A percentile compares a stretch with the other conserved stretches of the same genome.
Evolutionary conservation across 2,329 filamentous ascomycete genomes (phyloP).

Genomic region (Uncinocarpus reesii): DNA sequence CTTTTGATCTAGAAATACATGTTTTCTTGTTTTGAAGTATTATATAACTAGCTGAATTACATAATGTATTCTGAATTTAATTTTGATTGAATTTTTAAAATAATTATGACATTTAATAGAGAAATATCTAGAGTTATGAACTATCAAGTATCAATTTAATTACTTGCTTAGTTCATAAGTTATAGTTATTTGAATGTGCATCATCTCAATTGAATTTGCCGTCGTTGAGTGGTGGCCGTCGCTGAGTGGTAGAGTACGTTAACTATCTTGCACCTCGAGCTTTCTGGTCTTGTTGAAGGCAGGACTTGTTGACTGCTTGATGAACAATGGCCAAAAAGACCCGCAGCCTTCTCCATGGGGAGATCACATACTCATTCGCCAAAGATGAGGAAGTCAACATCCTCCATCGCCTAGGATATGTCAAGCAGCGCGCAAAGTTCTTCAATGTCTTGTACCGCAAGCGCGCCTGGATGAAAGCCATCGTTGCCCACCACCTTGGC

Average conservation of each 20-base stretch:
- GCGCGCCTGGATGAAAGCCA: constrained; percentile 4
- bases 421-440: constrained; percentile 4
- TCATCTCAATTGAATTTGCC: too few relatives aligned
- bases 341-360: neutral
- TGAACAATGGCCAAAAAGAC: constrained; percentile 2
- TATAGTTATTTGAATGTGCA: too few relatives aligned
- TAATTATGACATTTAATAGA: too few relatives aligned
- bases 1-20: too few relatives aligned
- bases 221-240: neutral
- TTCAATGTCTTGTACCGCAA: constrained; percentile 1
- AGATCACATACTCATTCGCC: constrained; percentile 7
- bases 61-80: too few relatives aligned
- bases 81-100: too few relatives aligned
- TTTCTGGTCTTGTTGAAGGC: neutral
- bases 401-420: neutral
- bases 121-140: too few relatives aligned
- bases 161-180: too few relatives aligned
- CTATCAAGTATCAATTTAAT: too few relatives aligned
- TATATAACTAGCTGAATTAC: too few relatives aligned
- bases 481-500: constrained; percentile 13
- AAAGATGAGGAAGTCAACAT: constrained; percentile 3
- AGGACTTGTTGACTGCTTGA: neutral
- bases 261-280: too few relatives aligned
- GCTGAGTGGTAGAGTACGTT: neutral
- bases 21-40: too few relatives aligned